Base-by-base conservation (phyloP, 208 protist species). In the Acanthamoeba triangularis region DNA sequence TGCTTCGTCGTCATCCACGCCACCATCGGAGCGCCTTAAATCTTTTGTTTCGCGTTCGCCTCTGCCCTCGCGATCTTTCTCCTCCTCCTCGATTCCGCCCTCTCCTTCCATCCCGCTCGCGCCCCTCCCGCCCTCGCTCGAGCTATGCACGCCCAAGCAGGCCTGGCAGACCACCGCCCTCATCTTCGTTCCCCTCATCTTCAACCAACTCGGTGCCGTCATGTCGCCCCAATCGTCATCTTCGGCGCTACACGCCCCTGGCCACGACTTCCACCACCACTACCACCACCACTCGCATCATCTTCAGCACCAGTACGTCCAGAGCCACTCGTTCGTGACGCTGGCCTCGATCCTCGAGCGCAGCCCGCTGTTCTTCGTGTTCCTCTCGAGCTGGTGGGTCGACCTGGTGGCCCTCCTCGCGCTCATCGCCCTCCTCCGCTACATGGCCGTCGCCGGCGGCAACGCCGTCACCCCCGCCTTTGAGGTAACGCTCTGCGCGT, bases 341-440 rank as follows among this genome's bases (percentile, higher is more conserved):
- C 41, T 85, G 44, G 41, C 76, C 23, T 85, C 76, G 1, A 85
- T 85, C 11, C 76, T 85, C 44, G 76, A 85, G 76, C 35, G 76
- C 3, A 85, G 76, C 41, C 76, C 76, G 35, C 41, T 85, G 23
- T 85, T 85, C 47, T 85, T 56, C 10, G 10, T 85, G 4, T 85
- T 85, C 47, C 23, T 85, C 37, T 85, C 76, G 23, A 85, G 41
- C 76, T 85, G 76, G 76, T 85, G 76, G 76, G 41, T 85, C 76
- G 76, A 85, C 47, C 30, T 85, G 37, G 44, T 30, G 16, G 76
- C 59, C 5, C 47, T 85, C 23, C 10, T 33, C 8, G 14, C 18
- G 7, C 76, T 85, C 41, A 25, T 85, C 76, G 76, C 41, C 13
- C 76, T 85, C 25, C 44, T 85, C 41, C 28, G 28, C 30, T 56